These are phyloP conservation scores for Trichomonascaceae sp. DNA, from an alignment of 1,139 yeast species.

Conservation along the genomic window DNA sequence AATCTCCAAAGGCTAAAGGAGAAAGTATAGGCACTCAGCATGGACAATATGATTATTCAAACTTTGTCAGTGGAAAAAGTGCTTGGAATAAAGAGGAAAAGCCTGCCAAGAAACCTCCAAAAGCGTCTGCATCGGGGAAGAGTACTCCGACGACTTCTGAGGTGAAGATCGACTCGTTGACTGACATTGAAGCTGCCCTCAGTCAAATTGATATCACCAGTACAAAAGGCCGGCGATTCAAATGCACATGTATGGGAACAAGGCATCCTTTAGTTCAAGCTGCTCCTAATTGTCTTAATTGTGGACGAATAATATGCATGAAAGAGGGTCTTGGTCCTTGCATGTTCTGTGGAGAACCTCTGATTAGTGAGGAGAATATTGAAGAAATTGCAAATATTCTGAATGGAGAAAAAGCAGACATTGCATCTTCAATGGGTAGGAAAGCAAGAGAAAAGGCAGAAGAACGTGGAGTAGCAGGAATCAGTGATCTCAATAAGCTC, in stretches of 20 bases:
- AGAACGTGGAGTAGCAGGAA: conserved; percentile 39
- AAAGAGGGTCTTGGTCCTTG: conserved; percentile 89
- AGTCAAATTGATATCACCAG: conserved; percentile 27
- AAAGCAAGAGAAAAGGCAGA: conserved; percentile 21
- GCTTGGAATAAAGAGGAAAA: conserved; percentile 9
- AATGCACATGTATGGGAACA: conserved; percentile 65
- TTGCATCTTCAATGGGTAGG: conserved; percentile 28
- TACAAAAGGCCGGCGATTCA: conserved; percentile 24
- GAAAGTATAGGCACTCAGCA: neutral
- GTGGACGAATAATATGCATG: conserved; percentile 89
- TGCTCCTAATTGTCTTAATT: conserved; percentile 88
- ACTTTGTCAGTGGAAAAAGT: conserved; percentile 8
- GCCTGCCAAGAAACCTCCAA: conserved; percentile 12
- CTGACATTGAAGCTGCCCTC: conserved; percentile 33
- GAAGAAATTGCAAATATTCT: conserved; percentile 44
- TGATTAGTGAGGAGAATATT: conserved; percentile 57
- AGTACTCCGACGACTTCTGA: conserved; percentile 12
- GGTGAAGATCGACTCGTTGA: conserved; percentile 28
- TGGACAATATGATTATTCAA: conserved; percentile 4
- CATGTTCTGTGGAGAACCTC: conserved; percentile 66
- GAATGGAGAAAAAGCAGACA: conserved; percentile 26
- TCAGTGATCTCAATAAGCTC: conserved; percentile 55
- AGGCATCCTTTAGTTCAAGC: conserved; percentile 82
- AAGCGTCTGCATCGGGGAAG: conserved; percentile 3
- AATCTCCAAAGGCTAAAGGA: neutral